Conservation (phyloP, 225 moss, liverwort and hornwort genomes). For the Rhytidiadelphus loreus region DNA sequence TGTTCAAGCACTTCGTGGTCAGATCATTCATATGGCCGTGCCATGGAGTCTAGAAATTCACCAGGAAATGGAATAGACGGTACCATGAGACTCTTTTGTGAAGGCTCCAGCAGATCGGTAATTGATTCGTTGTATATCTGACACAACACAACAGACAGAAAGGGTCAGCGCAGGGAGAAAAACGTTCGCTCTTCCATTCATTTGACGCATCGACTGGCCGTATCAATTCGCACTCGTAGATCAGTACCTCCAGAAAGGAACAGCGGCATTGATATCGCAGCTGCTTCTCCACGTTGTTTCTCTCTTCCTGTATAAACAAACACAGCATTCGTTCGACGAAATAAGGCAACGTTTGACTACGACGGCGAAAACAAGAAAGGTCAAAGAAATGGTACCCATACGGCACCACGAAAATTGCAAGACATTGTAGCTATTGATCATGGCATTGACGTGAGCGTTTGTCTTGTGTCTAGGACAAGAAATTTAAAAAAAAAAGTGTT, state of each 20-base stretch:
- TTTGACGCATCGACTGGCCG: background rate
- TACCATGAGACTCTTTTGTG: conserved; percentile 1
- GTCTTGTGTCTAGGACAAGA: no score
- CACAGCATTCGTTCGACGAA: background rate
- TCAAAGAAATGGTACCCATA: background rate
- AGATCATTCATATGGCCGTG: background rate
- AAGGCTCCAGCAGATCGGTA: no score
- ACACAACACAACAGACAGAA: background rate
- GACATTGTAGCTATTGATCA: background rate
- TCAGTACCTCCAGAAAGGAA: background rate
- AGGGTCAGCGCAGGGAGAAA: background rate
- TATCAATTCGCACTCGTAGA: background rate
- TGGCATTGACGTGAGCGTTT: background rate
- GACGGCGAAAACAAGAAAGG: background rate
- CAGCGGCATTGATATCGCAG: background rate
- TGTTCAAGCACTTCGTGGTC: background rate
- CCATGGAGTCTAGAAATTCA: background rate
- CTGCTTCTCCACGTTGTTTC: conserved; percentile 42
- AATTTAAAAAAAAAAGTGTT: no score
- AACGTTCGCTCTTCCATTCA: background rate
- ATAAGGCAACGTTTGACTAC: background rate
- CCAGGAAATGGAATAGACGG: background rate
- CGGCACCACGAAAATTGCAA: background rate
- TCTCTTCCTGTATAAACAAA: conserved; percentile 49
- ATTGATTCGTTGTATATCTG: no score